phyloP scores from a whole-genome alignment of 768 basidiomycete genomes.

The Pisolithus microcarpus region DNA sequence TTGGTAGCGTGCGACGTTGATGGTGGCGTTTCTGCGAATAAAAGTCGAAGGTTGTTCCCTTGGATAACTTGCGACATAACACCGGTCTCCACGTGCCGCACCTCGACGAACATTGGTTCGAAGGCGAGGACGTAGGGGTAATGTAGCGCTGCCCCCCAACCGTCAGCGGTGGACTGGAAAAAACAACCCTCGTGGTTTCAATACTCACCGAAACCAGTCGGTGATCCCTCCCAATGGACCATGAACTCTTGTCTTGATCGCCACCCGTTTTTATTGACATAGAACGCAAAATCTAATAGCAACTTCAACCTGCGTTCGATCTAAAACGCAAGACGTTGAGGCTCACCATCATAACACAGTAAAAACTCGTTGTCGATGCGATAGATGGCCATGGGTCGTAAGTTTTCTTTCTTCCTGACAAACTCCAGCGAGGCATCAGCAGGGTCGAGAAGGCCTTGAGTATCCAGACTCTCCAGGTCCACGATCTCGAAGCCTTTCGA shows the following conservation, averaged over 20 bases:
- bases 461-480: constrained; percentile 93
- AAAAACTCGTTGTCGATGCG: constrained; percentile 95
- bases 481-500: constrained; percentile 98
- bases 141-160: constrained; percentile 69
- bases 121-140: constrained; percentile 97
- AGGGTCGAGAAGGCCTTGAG: constrained; percentile 92
- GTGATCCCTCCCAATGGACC: constrained; percentile 94
- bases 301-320: constrained; percentile 4
- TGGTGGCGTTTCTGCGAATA: constrained; percentile 92
- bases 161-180: background rate
- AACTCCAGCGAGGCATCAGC: constrained; percentile 88
- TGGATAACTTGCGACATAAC: constrained; percentile 91
- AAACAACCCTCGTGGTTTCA: background rate
- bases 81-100: constrained; percentile 92
- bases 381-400: constrained; percentile 93
- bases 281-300: constrained; percentile 88
- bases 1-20: constrained; percentile 62
- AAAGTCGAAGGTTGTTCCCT: constrained; percentile 78
- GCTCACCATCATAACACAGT: constrained; percentile 91
- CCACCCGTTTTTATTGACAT: constrained; percentile 95
- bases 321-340: background rate
- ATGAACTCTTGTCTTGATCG: constrained; percentile 87
- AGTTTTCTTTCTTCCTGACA: constrained; percentile 80
- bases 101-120: constrained; percentile 93
- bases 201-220: constrained; percentile 87